These are phyloP conservation scores for Verbena officinalis DNA, from an alignment of 257 asterid genomes.

Conservation along the genomic window DNA sequence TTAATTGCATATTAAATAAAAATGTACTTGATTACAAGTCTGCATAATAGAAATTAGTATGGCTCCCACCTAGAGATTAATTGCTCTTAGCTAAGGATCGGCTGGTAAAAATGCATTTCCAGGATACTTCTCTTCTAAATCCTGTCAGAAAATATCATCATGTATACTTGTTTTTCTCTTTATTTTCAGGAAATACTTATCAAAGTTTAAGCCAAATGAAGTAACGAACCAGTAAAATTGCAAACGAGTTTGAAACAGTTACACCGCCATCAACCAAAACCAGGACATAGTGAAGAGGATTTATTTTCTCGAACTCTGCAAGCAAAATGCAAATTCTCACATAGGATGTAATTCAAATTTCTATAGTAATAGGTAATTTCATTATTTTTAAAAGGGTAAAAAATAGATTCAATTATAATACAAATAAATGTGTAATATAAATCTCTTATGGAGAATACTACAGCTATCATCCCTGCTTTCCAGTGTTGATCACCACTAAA, in stretches of 20 bases:
- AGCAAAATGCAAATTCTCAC: slow-evolving; percentile 16
- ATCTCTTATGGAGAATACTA: no score
- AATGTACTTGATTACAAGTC: no score
- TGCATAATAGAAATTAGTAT: no score
- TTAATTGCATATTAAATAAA: no score
- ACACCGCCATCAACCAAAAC: slow-evolving; percentile 79
- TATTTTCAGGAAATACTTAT: background rate
- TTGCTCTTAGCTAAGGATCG: slow-evolving; percentile 67
- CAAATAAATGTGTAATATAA: no score
- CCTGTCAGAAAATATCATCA: slow-evolving; percentile 33
- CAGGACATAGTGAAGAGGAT: slow-evolving; percentile 75
- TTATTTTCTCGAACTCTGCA: slow-evolving; percentile 80
- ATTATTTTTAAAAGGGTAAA: no score
- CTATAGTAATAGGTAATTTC: no score
- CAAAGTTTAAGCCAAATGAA: background rate
- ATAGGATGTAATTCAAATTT: no score
- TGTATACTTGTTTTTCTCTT: no score
- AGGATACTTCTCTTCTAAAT: slow-evolving; percentile 78
- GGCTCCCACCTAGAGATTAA: slow-evolving; percentile 76
- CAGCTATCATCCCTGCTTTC: no score
- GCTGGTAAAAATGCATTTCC: slow-evolving; percentile 54
- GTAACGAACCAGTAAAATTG: slow-evolving; percentile 65
- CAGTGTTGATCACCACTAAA: no score
- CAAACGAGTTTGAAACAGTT: slow-evolving; percentile 70
- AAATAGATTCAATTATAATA: no score